phyloP scores from a whole-genome alignment of 208 protist genomes.

The Blastocrithidia nonstop region DNA sequence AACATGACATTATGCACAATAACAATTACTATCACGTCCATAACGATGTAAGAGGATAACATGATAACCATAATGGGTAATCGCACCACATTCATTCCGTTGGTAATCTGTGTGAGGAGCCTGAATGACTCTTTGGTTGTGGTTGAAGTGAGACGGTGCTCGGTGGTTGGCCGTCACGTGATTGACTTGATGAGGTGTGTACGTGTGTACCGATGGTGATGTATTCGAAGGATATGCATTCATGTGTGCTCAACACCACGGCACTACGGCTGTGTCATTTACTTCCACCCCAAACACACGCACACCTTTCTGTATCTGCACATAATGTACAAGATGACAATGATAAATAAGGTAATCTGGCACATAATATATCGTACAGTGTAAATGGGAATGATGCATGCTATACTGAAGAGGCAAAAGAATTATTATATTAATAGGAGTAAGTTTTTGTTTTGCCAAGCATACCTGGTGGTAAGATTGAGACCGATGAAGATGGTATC shows the following conservation, averaged over 20 bases:
- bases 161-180: constrained; percentile 22
- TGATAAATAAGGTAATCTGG: too few species aligned
- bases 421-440: not conserved
- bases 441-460: not conserved
- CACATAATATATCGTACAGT: too few species aligned
- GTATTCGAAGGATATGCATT: constrained; percentile 35
- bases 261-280: constrained; percentile 27
- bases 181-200: constrained; percentile 38
- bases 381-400: too few species aligned
- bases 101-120: constrained; percentile 5
- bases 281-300: constrained; percentile 16
- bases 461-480: constrained; percentile 16
- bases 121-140: constrained; percentile 21
- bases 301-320: too few species aligned
- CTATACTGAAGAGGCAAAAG: too few species aligned
- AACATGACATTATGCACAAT: too few species aligned
- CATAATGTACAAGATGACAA: too few species aligned
- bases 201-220: constrained; percentile 23
- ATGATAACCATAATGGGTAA: not conserved
- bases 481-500: constrained; percentile 14
- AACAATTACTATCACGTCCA: too few species aligned
- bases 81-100: too few species aligned
- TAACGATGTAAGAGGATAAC: too few species aligned
- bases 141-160: constrained; percentile 40
- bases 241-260: constrained; percentile 28